Percentiles rank a stretch among this genome's conserved stretches.
Evolutionary conservation across 208 protist species (phyloP).

Genomic region (Hexamita inflata): DNA sequence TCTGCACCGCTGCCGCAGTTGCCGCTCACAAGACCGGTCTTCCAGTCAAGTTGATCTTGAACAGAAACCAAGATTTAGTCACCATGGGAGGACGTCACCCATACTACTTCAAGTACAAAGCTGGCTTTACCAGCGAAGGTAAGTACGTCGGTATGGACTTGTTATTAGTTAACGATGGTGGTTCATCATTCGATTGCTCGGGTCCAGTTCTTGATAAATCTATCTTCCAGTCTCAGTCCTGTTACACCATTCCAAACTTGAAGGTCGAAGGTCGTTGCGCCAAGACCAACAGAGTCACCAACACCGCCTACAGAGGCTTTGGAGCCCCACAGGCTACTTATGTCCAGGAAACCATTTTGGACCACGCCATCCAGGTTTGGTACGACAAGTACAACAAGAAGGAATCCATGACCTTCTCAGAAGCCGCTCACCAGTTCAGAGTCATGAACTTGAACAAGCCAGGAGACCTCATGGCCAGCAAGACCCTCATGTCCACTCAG

Average conservation of each 20-base stretch:
- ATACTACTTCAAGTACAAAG: not conserved
- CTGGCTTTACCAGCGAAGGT: not conserved
- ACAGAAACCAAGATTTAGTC: conserved; percentile 23
- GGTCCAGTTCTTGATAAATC: conserved; percentile 36
- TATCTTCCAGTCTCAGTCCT: conserved; percentile 22
- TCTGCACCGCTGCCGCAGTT: conserved; percentile 51
- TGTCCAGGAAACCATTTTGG: not conserved
- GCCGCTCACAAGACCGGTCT: conserved; percentile 42
- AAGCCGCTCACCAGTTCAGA: no score
- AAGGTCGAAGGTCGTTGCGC: not conserved
- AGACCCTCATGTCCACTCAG: not conserved
- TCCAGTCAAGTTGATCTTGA: conserved; percentile 28
- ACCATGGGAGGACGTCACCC: conserved; percentile 29
- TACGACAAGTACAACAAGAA: not conserved
- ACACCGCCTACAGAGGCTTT: conserved; percentile 40
- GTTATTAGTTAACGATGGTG: no score
- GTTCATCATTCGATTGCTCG: no score
- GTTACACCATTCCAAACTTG: conserved; percentile 32
- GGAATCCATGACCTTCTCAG: no score
- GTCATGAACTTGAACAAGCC: not conserved
- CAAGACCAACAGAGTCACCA: conserved; percentile 24
- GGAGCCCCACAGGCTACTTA: conserved; percentile 30
- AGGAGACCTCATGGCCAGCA: not conserved
- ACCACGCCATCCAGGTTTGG: not conserved
- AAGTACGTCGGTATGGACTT: no score